phyloP scores from a whole-genome alignment of 306 rosid genomes.

The Glycine tomentella region DNA sequence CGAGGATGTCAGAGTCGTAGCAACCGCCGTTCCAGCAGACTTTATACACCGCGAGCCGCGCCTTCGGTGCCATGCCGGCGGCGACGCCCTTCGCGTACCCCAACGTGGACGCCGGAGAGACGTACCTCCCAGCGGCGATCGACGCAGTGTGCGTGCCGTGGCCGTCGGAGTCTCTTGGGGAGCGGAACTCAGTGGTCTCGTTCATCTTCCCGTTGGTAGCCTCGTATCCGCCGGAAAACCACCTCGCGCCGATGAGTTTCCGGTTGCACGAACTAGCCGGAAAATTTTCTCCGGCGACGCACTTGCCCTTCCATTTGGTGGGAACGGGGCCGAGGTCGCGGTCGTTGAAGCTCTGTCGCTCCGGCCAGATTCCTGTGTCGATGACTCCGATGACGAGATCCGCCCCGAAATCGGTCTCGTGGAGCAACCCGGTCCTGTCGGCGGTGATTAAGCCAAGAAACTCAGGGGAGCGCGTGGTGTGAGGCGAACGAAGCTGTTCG shows the following conservation, averaged over 20 bases:
- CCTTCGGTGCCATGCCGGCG: conserved; percentile 95
- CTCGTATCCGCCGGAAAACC: conserved; percentile 74
- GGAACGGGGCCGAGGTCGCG: conserved; percentile 72
- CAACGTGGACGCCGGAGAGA: conserved; percentile 73
- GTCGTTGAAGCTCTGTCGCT: conserved; percentile 77
- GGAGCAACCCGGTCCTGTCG: conserved; percentile 73
- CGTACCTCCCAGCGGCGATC: conserved; percentile 86
- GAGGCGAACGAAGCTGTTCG: conserved; percentile 70
- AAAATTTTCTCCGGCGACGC: conserved; percentile 61
- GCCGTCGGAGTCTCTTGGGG: conserved; percentile 88
- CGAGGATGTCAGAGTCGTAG: conserved; percentile 83
- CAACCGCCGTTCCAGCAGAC: conserved; percentile 89
- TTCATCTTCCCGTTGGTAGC: conserved; percentile 81
- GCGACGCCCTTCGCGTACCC: conserved; percentile 84
- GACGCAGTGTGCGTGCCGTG: conserved; percentile 93
- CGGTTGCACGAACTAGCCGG: conserved; percentile 71
- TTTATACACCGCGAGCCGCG: conserved; percentile 79
- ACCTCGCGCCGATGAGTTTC: conserved; percentile 81
- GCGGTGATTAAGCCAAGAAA: conserved; percentile 77
- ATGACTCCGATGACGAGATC: conserved; percentile 92
- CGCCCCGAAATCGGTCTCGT: conserved; percentile 85
- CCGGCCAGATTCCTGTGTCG: conserved; percentile 93
- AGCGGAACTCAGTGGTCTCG: conserved; percentile 71
- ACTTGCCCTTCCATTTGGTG: conserved; percentile 80
- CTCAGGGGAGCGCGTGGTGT: conserved; percentile 91